Percentiles rank a stretch among this genome's conserved stretches.
phyloP scores from a whole-genome alignment of 2,329 filamentous ascomycete genomes.

The Beauveria varroae region DNA sequence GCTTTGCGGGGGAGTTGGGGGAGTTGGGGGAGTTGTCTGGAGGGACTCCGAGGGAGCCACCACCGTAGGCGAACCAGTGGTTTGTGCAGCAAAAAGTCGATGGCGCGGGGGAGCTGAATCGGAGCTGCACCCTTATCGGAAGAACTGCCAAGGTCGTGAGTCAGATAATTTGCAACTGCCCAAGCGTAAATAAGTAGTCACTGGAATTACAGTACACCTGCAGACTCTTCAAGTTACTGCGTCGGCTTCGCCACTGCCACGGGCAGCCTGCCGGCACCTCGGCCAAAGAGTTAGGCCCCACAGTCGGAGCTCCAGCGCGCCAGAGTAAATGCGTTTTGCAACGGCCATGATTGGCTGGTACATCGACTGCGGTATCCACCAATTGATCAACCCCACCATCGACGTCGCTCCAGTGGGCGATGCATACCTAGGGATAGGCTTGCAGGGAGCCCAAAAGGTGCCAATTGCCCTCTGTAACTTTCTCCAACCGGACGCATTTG shows the following conservation, averaged over 20 bases:
- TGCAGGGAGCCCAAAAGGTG: not conserved
- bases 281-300: constrained; percentile 2
- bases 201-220: no score
- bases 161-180: not conserved
- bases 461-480: not conserved
- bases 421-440: not conserved
- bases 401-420: not conserved
- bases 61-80: not conserved
- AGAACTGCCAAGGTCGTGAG: no score
- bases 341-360: not conserved
- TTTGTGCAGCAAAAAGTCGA: not conserved
- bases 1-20: constrained; percentile 3
- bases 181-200: not conserved
- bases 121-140: no score
- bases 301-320: not conserved
- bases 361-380: not conserved
- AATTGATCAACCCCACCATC: not conserved
- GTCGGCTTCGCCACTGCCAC: not conserved
- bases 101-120: constrained; percentile 2
- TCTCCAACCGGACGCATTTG: no score
- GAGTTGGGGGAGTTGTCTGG: not conserved
- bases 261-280: constrained; percentile 1
- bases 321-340: not conserved
- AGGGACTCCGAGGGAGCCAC: not conserved
- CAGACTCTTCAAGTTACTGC: not conserved